Conservation (phyloP, 2,329 filamentous ascomycete species). For the Lachnellula occidentalis region DNA sequence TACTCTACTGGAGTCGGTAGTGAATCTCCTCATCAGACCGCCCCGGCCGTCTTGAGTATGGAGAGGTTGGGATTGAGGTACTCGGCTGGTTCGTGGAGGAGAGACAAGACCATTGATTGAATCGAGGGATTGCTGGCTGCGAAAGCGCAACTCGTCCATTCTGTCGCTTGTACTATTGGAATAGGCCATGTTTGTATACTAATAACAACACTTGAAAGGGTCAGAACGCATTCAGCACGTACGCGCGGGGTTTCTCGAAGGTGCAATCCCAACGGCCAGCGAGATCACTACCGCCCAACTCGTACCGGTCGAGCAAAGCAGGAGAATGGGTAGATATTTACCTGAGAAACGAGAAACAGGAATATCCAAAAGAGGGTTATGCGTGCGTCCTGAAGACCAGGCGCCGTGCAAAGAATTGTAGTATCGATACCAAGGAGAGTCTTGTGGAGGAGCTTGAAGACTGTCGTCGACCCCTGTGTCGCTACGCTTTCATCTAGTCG, state of each 20-base stretch:
- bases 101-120: slow-evolving; percentile 68
- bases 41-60: slow-evolving; percentile 64
- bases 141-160: slow-evolving; percentile 77
- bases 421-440: slow-evolving; percentile 11
- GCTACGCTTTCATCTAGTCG: not conserved
- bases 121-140: slow-evolving; percentile 72
- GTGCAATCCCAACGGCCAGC: not conserved
- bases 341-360: slow-evolving; percentile 2
- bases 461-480: too few species aligned
- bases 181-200: slow-evolving; percentile 52
- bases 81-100: slow-evolving; percentile 63
- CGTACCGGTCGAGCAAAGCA: not conserved
- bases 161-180: slow-evolving; percentile 56
- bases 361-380: slow-evolving; percentile 13
- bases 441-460: not conserved
- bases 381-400: slow-evolving; percentile 15
- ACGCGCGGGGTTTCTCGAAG: not conserved
- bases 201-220: slow-evolving; percentile 20
- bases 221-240: slow-evolving; percentile 17
- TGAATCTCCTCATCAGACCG: slow-evolving; percentile 85
- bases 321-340: not conserved
- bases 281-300: not conserved
- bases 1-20: slow-evolving; percentile 81
- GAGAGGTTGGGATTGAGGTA: slow-evolving; percentile 45
- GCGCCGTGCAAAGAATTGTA: slow-evolving; percentile 11